Base-by-base conservation (phyloP, 305 asterid genomes). In the Rubia occidens region DNA sequence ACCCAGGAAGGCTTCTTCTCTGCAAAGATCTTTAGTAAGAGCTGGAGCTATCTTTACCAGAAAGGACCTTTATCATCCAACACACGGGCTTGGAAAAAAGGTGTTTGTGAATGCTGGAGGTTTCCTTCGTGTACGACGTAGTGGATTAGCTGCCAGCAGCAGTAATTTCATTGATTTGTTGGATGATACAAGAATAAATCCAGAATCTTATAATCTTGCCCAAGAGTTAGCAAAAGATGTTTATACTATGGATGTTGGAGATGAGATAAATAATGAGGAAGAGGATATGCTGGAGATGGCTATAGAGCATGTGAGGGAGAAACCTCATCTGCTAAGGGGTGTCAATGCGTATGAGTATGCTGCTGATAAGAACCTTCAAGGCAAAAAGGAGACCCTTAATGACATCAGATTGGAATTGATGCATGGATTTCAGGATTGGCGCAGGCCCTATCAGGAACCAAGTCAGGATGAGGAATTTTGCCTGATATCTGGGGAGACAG, bases 141-240 rank as follows among this genome's bases (percentile, higher is more conserved):
- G 95, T 51, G 99, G 99, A 70, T 81, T 85, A 81, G 88, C 96
- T 75, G 85, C 96, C 54, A 91, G 88, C 70, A 94, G 93, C 76
- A 88, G 91, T 81, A 96, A 92, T 74, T 89, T 86, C 73, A 88
- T 94, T 40, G 99, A 94, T 77, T 81, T 91, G 78, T 78, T 94
- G 77, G 99, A 94, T 76, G 96, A 94, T 84, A 94, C 99, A 35
- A 86, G 99, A 82, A 94, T 94, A 78, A 95, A 94, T 72, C 99
- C 99, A 5, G 97, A 90, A 77, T 93, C 97, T 15, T 93, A 93
- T 80, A 77, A 82, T 74, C 96, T 90, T 68, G 97, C 97, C 9
- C 92, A 88, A 69, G 96, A 90, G 71, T 80, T 94, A 75, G 99
- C 99, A 65, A 94, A 94, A 86, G 96, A 91, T 85, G 84, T 94